Evolutionary conservation across 768 basidiomycete species (phyloP), one percentile per base, ranked within the genome.

Genomic region (Leccinum uliginosum): DNA sequence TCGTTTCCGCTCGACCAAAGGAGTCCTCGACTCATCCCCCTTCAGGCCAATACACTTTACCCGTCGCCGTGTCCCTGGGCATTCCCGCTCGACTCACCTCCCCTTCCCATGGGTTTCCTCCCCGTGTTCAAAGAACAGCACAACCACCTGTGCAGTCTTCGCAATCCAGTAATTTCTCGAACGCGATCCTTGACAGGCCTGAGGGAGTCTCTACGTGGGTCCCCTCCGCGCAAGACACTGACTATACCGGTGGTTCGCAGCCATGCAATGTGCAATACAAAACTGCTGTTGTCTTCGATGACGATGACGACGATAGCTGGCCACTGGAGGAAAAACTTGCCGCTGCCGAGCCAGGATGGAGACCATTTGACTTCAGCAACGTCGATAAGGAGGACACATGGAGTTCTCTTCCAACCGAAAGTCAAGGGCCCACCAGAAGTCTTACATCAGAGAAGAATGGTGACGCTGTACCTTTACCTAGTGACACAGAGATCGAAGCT

Each of bases 311-410:
- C 10, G 87, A 90, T 63, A 89, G 88, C 65, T 91, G 87, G 88
- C 86, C 85, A 10, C 71, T 87, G 26, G 83, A 87, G 40, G 86
- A 86, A 60, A 86, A 83, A 61, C 70, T 86, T 54, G 74, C 79
- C 1, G 75, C 76, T 38, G 78, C 75, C 10, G 75, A 80, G 34
- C 79, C 72, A 54, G 73, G 78, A 57, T 90, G 89, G 89, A 81
- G 80, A 15, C 75, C 79, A 47, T 85, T 84, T 61, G 80, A 79
- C 27, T 71, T 74, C 50, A 77, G 71, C 54, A 67, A 70, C 23
- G 71, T 75, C 8, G 87, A 89, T 48, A 88, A 89, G 62, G 86
- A 83, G 59, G 78, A 84, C 71, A 88, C 88, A 17, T 90, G 89
- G 89, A 89, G 85, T 61, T 85, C 86, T 17, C 65, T 79, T 52